These are phyloP conservation scores for Litchi chinensis DNA, from an alignment of 345 rosid genomes.

Conservation along the genomic window DNA sequence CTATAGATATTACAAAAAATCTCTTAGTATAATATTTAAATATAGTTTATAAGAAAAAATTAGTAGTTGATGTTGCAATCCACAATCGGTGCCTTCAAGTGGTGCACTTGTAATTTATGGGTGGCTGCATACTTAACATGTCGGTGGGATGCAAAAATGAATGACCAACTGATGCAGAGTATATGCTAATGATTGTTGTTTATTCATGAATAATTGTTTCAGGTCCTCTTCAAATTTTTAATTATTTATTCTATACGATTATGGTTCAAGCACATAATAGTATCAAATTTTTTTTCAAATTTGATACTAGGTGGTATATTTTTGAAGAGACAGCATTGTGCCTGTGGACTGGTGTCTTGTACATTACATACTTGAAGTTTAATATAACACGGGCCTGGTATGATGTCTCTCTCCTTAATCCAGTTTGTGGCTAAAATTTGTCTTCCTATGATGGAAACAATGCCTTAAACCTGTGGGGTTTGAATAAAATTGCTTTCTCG, in stretches of 20 bases:
- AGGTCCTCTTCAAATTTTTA: neutral
- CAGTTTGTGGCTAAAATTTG: neutral
- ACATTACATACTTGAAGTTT: constrained; percentile 63
- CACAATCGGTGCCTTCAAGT: neutral
- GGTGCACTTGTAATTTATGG: neutral
- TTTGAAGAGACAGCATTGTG: constrained; percentile 80
- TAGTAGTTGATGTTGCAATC: constrained; percentile 2
- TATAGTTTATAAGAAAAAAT: neutral
- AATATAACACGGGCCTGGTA: constrained; percentile 77
- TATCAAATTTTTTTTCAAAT: neutral
- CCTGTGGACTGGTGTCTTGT: constrained; percentile 89
- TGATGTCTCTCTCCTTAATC: constrained; percentile 11
- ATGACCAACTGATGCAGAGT: neutral
- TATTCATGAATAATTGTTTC: no score
- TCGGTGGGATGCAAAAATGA: neutral
- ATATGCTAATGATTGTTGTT: neutral
- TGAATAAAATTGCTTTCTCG: neutral
- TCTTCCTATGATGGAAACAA: neutral
- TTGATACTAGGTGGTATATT: constrained; percentile 79
- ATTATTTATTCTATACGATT: no score
- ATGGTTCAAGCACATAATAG: neutral
- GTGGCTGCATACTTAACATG: neutral
- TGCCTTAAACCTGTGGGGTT: neutral
- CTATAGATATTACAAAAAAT: no score
- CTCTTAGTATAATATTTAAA: neutral